Conservation (phyloP, 305 asterid genomes). For the Fraxinus latifolia region DNA sequence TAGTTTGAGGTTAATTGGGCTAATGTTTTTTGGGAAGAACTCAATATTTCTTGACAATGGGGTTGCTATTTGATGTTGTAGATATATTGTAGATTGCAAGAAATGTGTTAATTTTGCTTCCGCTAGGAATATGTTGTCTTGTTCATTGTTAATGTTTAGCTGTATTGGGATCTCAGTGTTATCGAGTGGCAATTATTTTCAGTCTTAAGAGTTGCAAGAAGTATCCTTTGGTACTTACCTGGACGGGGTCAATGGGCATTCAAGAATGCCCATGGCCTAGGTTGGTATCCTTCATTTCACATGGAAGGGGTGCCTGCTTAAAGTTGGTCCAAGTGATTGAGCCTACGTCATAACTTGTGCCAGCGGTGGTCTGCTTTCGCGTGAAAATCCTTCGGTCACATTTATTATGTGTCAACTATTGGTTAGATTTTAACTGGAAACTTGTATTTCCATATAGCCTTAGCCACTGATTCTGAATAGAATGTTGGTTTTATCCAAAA, state of each 20-base stretch:
- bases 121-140: background rate
- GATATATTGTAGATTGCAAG: background rate
- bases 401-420: background rate
- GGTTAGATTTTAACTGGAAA: background rate
- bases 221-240: conserved; percentile 38
- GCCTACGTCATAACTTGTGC: background rate
- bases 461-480: background rate
- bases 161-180: background rate
- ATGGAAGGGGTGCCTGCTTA: background rate
- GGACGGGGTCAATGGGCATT: conserved; percentile 50
- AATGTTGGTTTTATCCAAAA: background rate
- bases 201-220: background rate
- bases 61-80: background rate
- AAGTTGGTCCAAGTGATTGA: background rate
- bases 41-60: background rate
- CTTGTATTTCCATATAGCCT: background rate
- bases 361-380: background rate
- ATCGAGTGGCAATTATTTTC: background rate
- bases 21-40: background rate
- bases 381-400: background rate
- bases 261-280: conserved; percentile 39
- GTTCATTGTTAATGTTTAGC: background rate
- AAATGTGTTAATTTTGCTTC: background rate
- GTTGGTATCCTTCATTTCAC: conserved; percentile 44
- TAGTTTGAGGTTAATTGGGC: background rate